phyloP scores from a whole-genome alignment of 23 red algal genomes.

The Pyropia haitanensis region DNA sequence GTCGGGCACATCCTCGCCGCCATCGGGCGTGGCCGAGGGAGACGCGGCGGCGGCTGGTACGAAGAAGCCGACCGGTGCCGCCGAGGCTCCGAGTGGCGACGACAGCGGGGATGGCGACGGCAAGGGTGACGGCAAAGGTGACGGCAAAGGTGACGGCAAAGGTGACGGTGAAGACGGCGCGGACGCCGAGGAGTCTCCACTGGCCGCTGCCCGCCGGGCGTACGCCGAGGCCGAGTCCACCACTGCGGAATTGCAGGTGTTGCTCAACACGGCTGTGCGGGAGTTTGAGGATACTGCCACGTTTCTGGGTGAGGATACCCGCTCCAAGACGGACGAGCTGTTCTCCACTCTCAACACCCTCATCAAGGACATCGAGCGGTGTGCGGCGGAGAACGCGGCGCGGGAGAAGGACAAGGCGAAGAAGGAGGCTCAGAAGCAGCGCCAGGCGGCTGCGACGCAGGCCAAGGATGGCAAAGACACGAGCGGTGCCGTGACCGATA shows the following conservation, averaged over 20 bases:
- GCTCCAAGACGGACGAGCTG: constrained; percentile 61
- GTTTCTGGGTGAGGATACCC: constrained; percentile 74
- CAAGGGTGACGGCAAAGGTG: neutral
- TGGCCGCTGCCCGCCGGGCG: constrained; percentile 29
- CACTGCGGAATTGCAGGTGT: constrained; percentile 19
- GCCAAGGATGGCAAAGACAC: too few relatives aligned
- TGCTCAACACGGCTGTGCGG: constrained; percentile 49
- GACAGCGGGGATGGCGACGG: neutral
- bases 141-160: neutral
- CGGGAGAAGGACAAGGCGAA: constrained; percentile 18
- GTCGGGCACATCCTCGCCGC: too few relatives aligned
- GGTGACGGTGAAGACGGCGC: neutral
- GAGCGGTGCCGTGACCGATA: too few relatives aligned
- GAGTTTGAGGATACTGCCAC: constrained; percentile 49
- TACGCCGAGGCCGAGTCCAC: constrained; percentile 48
- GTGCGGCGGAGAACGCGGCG: constrained; percentile 34
- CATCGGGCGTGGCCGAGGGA: neutral
- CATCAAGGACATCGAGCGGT: constrained; percentile 33
- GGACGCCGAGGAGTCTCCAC: neutral
- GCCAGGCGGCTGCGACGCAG: too few relatives aligned
- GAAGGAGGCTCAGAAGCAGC: too few relatives aligned
- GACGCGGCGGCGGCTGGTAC: neutral
- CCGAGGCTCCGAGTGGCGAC: neutral
- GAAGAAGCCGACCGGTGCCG: neutral
- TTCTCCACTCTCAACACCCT: constrained; percentile 57